Conservation (phyloP, 2,329 filamentous ascomycete species). For the Penicillium frequentans region DNA sequence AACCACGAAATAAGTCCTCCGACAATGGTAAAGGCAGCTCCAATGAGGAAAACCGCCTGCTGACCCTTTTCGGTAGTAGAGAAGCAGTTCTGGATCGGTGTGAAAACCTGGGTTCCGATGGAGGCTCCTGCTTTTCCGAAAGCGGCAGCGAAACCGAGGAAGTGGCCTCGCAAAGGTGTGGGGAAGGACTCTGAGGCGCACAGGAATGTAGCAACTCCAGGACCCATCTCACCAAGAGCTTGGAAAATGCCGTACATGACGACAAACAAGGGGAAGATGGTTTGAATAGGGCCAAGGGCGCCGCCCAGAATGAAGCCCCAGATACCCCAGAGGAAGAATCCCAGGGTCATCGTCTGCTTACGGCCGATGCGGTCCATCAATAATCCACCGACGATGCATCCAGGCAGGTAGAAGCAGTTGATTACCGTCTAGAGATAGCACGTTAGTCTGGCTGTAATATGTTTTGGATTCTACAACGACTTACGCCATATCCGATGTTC, state of each 20-base stretch:
- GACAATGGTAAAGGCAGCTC: constrained; percentile 49
- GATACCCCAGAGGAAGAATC: constrained; percentile 47
- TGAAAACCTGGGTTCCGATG: constrained; percentile 54
- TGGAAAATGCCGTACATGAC: constrained; percentile 55
- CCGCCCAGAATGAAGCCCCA: constrained; percentile 54
- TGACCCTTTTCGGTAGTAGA: constrained; percentile 48
- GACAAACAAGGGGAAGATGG: constrained; percentile 52
- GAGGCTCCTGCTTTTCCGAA: constrained; percentile 53
- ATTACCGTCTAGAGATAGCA: constrained; percentile 44
- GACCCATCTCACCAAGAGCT: constrained; percentile 52
- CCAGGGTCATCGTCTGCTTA: constrained; percentile 53
- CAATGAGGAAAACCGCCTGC: constrained; percentile 54
- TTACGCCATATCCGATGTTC: constrained; percentile 27
- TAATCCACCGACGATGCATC: constrained; percentile 49
- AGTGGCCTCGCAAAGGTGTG: constrained; percentile 52
- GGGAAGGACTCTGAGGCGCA: constrained; percentile 51
- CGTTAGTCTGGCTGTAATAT: not conserved
- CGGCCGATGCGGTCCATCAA: constrained; percentile 53
- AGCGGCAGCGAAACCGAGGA: constrained; percentile 50
- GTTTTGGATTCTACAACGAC: not conserved
- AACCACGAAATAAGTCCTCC: constrained; percentile 48
- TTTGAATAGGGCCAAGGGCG: constrained; percentile 47
- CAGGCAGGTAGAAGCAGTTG: constrained; percentile 54
- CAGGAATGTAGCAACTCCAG: constrained; percentile 45
- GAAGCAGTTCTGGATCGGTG: constrained; percentile 50